Conservation (phyloP, 768 basidiomycete species). For the Clitopilus hobsonii region DNA sequence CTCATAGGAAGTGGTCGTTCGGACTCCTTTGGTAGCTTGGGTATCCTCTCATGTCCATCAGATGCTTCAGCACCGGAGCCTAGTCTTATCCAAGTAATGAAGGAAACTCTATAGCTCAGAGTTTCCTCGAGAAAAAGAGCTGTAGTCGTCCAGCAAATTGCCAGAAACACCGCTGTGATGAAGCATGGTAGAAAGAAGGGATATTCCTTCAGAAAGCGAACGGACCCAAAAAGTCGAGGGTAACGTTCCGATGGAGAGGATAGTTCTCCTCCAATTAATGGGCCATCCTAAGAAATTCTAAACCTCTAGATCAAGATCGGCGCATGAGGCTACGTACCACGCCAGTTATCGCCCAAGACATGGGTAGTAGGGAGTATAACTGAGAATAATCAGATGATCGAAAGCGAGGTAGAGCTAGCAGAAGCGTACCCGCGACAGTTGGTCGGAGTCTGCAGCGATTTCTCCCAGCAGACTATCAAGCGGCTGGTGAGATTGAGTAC, state of each 20-base stretch:
- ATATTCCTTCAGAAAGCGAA: too few species aligned
- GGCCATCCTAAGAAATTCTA: not conserved
- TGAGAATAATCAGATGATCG: not conserved
- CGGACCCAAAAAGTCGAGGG: not conserved
- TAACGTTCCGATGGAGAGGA: not conserved
- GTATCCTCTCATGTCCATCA: too few species aligned
- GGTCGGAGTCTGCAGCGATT: not conserved
- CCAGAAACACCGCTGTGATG: constrained; percentile 17
- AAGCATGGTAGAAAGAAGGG: not conserved
- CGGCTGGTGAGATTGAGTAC: not conserved
- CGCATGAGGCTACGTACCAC: not conserved
- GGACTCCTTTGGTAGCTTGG: too few species aligned
- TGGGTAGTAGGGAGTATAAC: not conserved
- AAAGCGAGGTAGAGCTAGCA: not conserved
- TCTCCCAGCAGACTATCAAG: not conserved
- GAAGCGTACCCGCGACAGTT: not conserved
- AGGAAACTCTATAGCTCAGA: constrained; percentile 11
- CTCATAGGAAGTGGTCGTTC: constrained; percentile 5
- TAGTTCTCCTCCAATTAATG: not conserved
- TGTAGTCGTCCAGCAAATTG: not conserved
- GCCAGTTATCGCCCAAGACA: not conserved
- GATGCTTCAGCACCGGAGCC: too few species aligned
- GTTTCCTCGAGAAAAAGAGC: constrained; percentile 6
- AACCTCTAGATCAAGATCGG: not conserved
- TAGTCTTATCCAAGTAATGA: constrained; percentile 8